Evolutionary conservation across 2,329 filamentous ascomycete species (phyloP).

Genomic region (Alternaria consortialis): DNA sequence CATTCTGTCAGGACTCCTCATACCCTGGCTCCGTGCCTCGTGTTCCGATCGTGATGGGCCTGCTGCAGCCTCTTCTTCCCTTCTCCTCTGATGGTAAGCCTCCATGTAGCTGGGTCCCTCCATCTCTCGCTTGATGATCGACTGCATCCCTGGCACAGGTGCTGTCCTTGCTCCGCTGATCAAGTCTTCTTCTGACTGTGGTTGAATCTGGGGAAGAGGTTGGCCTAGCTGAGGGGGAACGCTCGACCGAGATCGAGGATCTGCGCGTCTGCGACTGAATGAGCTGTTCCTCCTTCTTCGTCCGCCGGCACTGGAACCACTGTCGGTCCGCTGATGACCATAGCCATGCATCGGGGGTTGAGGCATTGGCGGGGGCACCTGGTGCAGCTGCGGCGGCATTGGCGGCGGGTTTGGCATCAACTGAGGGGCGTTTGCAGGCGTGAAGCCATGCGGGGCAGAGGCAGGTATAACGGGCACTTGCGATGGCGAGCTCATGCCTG

Average conservation of each 20-base stretch:
- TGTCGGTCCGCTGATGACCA: constrained; percentile 45
- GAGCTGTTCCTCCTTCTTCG: constrained; percentile 45
- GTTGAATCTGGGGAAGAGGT: constrained; percentile 44
- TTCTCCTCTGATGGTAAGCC: constrained; percentile 42
- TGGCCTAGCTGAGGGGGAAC: constrained; percentile 49
- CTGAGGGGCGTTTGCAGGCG: constrained; percentile 52
- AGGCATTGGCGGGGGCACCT: constrained; percentile 33
- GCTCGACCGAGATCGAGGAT: constrained; percentile 44
- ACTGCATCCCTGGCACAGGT: constrained; percentile 40
- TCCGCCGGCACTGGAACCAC: constrained; percentile 39
- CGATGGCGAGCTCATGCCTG: constrained; percentile 43
- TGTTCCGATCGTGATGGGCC: constrained; percentile 31
- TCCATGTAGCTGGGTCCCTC: constrained; percentile 41
- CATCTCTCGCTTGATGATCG: constrained; percentile 41
- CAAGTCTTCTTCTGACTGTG: constrained; percentile 45
- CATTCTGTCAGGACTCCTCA: constrained; percentile 44
- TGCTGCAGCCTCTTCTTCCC: constrained; percentile 37
- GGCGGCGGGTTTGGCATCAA: constrained; percentile 38
- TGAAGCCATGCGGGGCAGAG: constrained; percentile 44
- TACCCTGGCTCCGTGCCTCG: constrained; percentile 40
- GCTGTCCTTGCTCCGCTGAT: constrained; percentile 48
- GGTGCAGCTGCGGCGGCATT: constrained; percentile 38
- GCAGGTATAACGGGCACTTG: constrained; percentile 37
- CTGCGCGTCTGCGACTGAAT: constrained; percentile 45
- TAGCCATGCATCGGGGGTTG: constrained; percentile 42